Evolutionary conservation across 2,329 filamentous ascomycete genomes (phyloP).

Genomic region (Colletotrichum chlorophyti): DNA sequence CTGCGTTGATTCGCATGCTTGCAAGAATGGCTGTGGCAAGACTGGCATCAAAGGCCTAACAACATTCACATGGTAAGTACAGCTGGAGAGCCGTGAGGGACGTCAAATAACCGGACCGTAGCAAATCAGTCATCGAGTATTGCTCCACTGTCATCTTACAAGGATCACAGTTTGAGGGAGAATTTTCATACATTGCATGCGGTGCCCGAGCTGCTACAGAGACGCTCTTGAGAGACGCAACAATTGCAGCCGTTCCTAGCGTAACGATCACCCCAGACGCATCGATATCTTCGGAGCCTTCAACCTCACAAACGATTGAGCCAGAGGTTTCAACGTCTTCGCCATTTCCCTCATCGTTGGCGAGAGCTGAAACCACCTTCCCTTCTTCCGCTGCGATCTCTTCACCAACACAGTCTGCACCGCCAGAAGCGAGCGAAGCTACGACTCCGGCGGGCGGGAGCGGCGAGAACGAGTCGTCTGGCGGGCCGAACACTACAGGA

Average conservation of each 20-base stretch:
- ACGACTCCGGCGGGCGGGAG: neutral
- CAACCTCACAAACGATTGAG: neutral
- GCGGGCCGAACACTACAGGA: conserved; percentile 34
- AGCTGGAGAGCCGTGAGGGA: neutral
- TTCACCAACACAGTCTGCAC: neutral
- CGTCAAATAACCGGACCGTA: too few relatives aligned
- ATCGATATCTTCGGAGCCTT: neutral
- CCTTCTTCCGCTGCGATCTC: neutral
- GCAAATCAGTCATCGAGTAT: too few relatives aligned
- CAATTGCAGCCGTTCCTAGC: neutral
- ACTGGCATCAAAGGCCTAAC: conserved; percentile 32
- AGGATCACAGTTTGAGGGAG: conserved; percentile 38
- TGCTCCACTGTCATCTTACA: conserved; percentile 44
- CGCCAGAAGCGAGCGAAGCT: neutral
- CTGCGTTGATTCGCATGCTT: conserved; percentile 41
- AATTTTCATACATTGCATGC: conserved; percentile 45
- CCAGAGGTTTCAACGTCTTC: neutral
- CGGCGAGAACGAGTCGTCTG: neutral
- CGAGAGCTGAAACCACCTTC: too few relatives aligned
- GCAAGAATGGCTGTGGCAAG: conserved; percentile 41
- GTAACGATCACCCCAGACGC: neutral
- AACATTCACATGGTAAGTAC: conserved; percentile 44
- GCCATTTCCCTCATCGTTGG: neutral
- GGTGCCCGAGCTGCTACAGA: conserved; percentile 35
- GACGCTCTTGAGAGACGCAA: conserved; percentile 18